phyloP scores from a whole-genome alignment of 345 rosid genomes.

The Arabis hirsuta region DNA sequence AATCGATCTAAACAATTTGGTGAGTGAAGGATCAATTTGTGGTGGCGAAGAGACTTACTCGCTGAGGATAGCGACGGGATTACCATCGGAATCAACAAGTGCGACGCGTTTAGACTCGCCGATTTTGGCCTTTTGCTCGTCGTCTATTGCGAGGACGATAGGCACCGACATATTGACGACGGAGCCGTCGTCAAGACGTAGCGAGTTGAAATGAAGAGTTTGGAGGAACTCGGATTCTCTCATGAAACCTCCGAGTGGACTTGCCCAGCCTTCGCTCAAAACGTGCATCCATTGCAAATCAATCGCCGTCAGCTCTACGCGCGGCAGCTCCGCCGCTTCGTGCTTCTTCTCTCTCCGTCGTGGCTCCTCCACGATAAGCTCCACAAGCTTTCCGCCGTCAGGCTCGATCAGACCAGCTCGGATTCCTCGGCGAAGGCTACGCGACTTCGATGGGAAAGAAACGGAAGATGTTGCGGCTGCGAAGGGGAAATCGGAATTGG shows the following conservation, averaged over 20 bases:
- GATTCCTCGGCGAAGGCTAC: conserved; percentile 36
- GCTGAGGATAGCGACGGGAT: conserved; percentile 72
- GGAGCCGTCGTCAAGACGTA: conserved; percentile 89
- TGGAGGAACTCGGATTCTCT: conserved; percentile 99
- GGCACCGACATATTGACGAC: conserved; percentile 98
- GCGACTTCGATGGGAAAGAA: conserved; percentile 38
- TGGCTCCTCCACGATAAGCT: conserved; percentile 67
- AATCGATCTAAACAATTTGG: background rate
- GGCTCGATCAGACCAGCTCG: conserved; percentile 76
- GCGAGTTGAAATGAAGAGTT: conserved; percentile 98
- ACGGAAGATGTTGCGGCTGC: conserved; percentile 42
- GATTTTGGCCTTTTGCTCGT: conserved; percentile 64
- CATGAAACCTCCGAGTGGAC: conserved; percentile 97
- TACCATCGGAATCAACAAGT: conserved; percentile 70
- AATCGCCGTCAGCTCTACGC: conserved; percentile 67
- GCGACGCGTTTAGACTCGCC: conserved; percentile 75
- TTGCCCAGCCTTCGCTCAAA: conserved; percentile 99
- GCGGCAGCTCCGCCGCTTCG: conserved; percentile 69
- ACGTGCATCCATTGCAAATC: conserved; percentile 95
- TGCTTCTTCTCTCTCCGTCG: conserved; percentile 54
- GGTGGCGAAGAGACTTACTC: conserved; percentile 55
- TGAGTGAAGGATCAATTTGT: background rate
- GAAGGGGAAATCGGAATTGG: conserved; percentile 48
- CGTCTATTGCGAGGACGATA: conserved; percentile 86
- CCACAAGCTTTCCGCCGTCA: conserved; percentile 84